Evolutionary conservation across 129 eudicot species (phyloP).

Genomic region (Flaveria sonorensis): DNA sequence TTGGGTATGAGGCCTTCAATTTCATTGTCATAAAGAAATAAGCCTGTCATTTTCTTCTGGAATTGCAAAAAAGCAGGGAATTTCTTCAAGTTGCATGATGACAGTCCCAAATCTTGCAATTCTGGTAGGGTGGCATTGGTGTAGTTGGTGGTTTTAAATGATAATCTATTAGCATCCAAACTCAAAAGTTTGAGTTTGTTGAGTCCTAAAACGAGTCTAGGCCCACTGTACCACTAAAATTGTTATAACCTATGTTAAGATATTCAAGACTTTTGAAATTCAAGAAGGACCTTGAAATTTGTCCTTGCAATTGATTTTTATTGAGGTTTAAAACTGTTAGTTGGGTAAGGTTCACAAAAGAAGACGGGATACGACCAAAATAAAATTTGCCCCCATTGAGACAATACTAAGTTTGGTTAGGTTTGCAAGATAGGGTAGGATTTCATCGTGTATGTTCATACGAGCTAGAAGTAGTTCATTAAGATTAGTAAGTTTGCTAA

Average conservation of each 20-base stretch:
- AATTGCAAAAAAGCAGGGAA: constrained; percentile 1
- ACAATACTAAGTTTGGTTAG: constrained; percentile 8
- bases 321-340: not conserved
- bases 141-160: constrained; percentile 3
- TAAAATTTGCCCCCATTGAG: not conserved
- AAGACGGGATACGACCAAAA: constrained; percentile 21
- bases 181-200: not conserved
- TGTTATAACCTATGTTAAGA: not conserved
- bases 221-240: constrained; percentile 32
- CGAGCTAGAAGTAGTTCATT: not conserved
- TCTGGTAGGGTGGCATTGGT: constrained; percentile 10
- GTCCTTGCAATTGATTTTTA: constrained; percentile 10
- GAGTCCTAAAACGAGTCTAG: constrained; percentile 17
- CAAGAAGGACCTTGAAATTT: constrained; percentile 22
- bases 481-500: constrained; percentile 17
- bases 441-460: constrained; percentile 22
- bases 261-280: constrained; percentile 6
- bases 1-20: constrained; percentile 17
- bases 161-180: not conserved
- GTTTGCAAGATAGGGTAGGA: constrained; percentile 28
- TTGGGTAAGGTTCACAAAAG: constrained; percentile 29
- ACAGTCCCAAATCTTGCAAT: not conserved
- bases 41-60: not conserved
- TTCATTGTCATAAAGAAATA: not conserved
- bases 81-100: constrained; percentile 24